Conservation (phyloP, 805 yeast genomes). For the Ogataea nitratoaversa region DNA sequence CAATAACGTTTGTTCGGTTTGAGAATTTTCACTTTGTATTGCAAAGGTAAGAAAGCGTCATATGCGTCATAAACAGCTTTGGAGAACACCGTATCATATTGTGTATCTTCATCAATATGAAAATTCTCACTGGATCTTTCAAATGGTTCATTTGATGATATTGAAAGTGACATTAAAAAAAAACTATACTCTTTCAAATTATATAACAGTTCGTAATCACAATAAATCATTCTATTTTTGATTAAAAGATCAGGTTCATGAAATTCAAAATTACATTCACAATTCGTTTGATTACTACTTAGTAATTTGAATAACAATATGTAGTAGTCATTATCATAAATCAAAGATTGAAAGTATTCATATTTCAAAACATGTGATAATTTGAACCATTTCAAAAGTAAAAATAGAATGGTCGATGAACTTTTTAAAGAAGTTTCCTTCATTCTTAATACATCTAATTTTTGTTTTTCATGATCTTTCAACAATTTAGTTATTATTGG, state of each 20-base stretch:
- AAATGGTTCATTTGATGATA: slow-evolving; percentile 8
- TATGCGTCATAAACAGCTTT: slow-evolving; percentile 10
- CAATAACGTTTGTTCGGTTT: slow-evolving; percentile 39
- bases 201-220: slow-evolving; percentile 29
- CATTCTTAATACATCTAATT: slow-evolving; percentile 52
- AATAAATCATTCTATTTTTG: slow-evolving; percentile 27
- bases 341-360: slow-evolving; percentile 64
- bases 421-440: slow-evolving; percentile 63
- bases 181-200: slow-evolving; percentile 25
- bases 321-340: slow-evolving; percentile 69
- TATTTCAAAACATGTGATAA: slow-evolving; percentile 71
- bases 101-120: slow-evolving; percentile 9
- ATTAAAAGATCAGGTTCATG: slow-evolving; percentile 24
- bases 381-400: slow-evolving; percentile 74
- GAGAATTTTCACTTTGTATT: slow-evolving; percentile 17
- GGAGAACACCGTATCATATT: slow-evolving; percentile 17
- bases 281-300: slow-evolving; percentile 25
- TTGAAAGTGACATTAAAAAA: slow-evolving; percentile 17
- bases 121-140: slow-evolving; percentile 4
- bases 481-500: slow-evolving; percentile 14
- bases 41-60: slow-evolving; percentile 25
- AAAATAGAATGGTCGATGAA: slow-evolving; percentile 46
- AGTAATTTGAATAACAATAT: slow-evolving; percentile 32
- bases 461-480: slow-evolving; percentile 30
- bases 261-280: slow-evolving; percentile 23